Evolutionary conservation across 768 basidiomycete species (phyloP).

Genomic region (Serendipita indica): DNA sequence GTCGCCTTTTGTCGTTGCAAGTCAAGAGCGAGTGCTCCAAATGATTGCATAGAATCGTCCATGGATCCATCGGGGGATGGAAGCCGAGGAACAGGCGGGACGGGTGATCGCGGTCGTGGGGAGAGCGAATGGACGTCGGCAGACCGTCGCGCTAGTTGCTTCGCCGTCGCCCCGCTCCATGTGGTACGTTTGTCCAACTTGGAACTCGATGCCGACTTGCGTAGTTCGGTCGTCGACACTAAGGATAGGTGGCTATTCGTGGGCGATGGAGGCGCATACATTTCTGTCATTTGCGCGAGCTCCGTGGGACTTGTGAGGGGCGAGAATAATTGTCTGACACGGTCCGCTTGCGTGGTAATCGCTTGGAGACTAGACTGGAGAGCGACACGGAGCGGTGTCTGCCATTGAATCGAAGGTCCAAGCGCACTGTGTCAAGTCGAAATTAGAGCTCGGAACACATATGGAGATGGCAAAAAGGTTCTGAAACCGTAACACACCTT

Average conservation of each 20-base stretch:
- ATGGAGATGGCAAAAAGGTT: background rate
- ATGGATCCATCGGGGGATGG: slow-evolving; percentile 4
- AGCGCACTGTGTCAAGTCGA: slow-evolving; percentile 4
- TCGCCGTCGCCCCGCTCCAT: slow-evolving; percentile 18
- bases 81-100: background rate
- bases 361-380: slow-evolving; percentile 60
- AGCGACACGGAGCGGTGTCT: slow-evolving; percentile 44
- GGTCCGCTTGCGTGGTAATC: slow-evolving; percentile 68
- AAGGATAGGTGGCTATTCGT: slow-evolving; percentile 15
- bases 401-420: slow-evolving; percentile 34
- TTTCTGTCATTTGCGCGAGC: slow-evolving; percentile 65
- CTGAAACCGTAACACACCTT: slow-evolving; percentile 29
- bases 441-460: slow-evolving; percentile 5
- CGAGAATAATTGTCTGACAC: slow-evolving; percentile 60
- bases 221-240: slow-evolving; percentile 15
- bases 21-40: slow-evolving; percentile 48
- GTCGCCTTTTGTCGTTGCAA: slow-evolving; percentile 39
- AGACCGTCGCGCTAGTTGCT: slow-evolving; percentile 32
- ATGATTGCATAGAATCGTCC: slow-evolving; percentile 24
- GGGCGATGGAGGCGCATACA: slow-evolving; percentile 77
- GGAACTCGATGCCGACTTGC: background rate
- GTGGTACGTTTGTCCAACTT: slow-evolving; percentile 6
- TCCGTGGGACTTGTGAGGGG: slow-evolving; percentile 60
- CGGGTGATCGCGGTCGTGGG: slow-evolving; percentile 17
- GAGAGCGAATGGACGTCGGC: slow-evolving; percentile 20